A percentile compares a stretch with the other conserved stretches of the same genome.
Evolutionary conservation across 106 monocot genomes (phyloP).

Genomic region (Apostasia shenzhenica): DNA sequence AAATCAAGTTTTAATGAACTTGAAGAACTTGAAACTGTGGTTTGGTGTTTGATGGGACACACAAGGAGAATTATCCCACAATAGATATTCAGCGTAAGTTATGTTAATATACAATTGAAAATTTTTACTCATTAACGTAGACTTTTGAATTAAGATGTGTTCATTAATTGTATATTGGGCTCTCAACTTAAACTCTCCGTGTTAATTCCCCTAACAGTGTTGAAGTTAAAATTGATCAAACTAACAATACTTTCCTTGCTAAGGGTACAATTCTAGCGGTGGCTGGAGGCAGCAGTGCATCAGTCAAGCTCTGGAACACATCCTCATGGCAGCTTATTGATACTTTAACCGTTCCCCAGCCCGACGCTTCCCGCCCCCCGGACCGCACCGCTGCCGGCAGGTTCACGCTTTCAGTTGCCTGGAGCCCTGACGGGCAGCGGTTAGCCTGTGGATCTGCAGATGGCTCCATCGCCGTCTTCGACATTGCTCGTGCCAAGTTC

Average conservation of each 20-base stretch:
- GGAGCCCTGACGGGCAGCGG: slow-evolving; percentile 81
- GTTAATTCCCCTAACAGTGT: too few relatives aligned
- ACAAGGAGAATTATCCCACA: too few relatives aligned
- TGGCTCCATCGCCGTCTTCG: slow-evolving; percentile 73
- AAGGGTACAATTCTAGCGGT: slow-evolving; percentile 85
- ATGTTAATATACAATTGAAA: too few relatives aligned
- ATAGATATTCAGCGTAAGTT: too few relatives aligned
- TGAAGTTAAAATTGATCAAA: not conserved
- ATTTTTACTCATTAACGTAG: too few relatives aligned
- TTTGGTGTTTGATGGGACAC: too few relatives aligned
- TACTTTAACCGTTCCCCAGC: slow-evolving; percentile 55
- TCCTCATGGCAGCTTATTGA: slow-evolving; percentile 72
- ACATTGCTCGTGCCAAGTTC: slow-evolving; percentile 65
- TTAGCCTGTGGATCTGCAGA: slow-evolving; percentile 88
- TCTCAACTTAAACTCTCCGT: too few relatives aligned
- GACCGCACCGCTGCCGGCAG: slow-evolving; percentile 54
- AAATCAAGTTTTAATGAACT: too few relatives aligned
- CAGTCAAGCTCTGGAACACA: slow-evolving; percentile 93
- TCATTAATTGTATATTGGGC: too few relatives aligned
- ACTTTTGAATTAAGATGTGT: too few relatives aligned
- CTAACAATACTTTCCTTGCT: not conserved
- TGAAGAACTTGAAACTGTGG: too few relatives aligned
- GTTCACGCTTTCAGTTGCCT: slow-evolving; percentile 90
- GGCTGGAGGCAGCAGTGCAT: slow-evolving; percentile 83
- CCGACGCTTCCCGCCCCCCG: slow-evolving; percentile 43